Conservation (phyloP, 2,329 filamentous ascomycete genomes). For the Sclerotinia sclerotiorum region DNA sequence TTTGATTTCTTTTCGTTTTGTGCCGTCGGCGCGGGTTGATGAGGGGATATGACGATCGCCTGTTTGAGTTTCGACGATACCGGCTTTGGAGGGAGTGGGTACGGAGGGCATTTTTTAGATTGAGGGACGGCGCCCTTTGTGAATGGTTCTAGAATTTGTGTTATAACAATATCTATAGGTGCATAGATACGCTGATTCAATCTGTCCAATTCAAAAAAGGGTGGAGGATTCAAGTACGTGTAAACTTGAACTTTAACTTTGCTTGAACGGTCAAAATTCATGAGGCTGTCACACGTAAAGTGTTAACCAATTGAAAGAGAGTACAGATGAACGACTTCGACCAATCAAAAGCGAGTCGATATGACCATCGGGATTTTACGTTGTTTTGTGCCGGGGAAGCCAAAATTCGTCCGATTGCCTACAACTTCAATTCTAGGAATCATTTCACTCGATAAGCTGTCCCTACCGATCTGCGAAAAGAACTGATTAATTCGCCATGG, state of each 20-base stretch:
- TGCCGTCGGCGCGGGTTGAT: slow-evolving; percentile 82
- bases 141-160: not conserved
- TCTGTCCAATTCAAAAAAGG: not conserved
- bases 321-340: not conserved
- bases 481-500: slow-evolving; percentile 19
- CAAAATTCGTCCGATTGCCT: slow-evolving; percentile 20
- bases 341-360: slow-evolving; percentile 19
- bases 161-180: not conserved
- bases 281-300: slow-evolving; percentile 5
- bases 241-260: not conserved
- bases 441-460: slow-evolving; percentile 15
- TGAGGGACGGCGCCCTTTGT: not conserved
- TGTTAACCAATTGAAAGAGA: slow-evolving; percentile 1
- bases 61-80: slow-evolving; percentile 71
- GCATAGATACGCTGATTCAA: not conserved
- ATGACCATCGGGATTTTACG: slow-evolving; percentile 23
- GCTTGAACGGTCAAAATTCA: not conserved
- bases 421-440: slow-evolving; percentile 19
- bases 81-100: slow-evolving; percentile 56
- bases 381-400: slow-evolving; percentile 18
- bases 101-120: slow-evolving; percentile 41
- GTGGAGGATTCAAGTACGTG: too few relatives aligned
- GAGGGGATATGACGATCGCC: slow-evolving; percentile 89
- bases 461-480: slow-evolving; percentile 17
- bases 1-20: slow-evolving; percentile 89